phyloP scores from a whole-genome alignment of 2,329 filamentous ascomycete species.

The Blastomyces emzantsi region DNA sequence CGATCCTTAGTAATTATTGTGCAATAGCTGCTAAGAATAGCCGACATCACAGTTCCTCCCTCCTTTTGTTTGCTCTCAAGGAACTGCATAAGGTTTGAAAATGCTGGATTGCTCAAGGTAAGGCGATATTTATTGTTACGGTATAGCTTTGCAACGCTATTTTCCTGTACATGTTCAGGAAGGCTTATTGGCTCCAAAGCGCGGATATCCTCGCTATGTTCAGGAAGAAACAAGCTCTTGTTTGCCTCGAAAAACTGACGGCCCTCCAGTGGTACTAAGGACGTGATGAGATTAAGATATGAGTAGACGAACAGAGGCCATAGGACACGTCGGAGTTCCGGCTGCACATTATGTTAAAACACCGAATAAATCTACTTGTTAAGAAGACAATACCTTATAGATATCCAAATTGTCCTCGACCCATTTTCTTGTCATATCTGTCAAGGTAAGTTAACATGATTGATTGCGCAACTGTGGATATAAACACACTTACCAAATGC shows the following conservation, averaged over 20 bases:
- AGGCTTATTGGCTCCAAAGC: conserved; percentile 64
- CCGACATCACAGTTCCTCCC: conserved; percentile 68
- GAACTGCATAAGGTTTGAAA: conserved; percentile 74
- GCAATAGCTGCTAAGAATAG: conserved; percentile 57
- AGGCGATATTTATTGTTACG: conserved; percentile 79
- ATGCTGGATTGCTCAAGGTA: conserved; percentile 77
- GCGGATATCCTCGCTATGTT: conserved; percentile 73
- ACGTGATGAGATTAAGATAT: conserved; percentile 67
- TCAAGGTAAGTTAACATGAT: conserved; percentile 4
- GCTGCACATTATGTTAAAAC: conserved; percentile 39
- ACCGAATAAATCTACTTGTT: neutral
- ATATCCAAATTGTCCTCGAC: conserved; percentile 87
- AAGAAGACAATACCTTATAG: conserved; percentile 59
- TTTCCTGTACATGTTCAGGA: conserved; percentile 68
- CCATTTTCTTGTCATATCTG: conserved; percentile 65
- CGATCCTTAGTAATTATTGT: conserved; percentile 53
- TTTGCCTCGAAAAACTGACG: conserved; percentile 64
- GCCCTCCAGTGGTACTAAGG: conserved; percentile 62
- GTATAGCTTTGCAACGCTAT: conserved; percentile 71
- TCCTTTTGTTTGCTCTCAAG: conserved; percentile 77
- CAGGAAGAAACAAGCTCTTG: conserved; percentile 60
- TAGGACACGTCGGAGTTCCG: conserved; percentile 75
- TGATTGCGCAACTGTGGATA: neutral
- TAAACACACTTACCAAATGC: conserved; percentile 48
- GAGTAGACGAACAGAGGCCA: conserved; percentile 96